A percentile compares a stretch with the other conserved stretches of the same genome.
phyloP scores from a whole-genome alignment of 164 flowering plant species.

The Annona squamosa region DNA sequence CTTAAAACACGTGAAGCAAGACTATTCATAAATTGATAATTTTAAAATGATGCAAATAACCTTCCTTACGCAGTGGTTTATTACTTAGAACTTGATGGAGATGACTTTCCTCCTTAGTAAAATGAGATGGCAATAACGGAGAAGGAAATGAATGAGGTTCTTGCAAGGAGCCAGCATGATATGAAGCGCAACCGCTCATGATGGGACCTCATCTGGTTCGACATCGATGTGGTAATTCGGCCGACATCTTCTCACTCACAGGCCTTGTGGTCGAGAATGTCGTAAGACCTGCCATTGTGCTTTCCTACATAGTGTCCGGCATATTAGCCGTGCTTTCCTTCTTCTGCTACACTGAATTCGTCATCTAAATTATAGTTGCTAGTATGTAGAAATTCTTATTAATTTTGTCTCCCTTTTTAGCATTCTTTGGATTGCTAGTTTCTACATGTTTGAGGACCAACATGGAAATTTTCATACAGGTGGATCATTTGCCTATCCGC shows the following conservation, averaged over 20 bases:
- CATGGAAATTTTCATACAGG: slow-evolving; percentile 21
- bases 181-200: slow-evolving; percentile 29
- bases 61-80: too few species aligned
- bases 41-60: too few species aligned
- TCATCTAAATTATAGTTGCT: slow-evolving; percentile 39
- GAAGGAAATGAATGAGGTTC: slow-evolving; percentile 21
- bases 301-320: slow-evolving; percentile 31
- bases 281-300: slow-evolving; percentile 32
- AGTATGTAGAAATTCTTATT: slow-evolving; percentile 5
- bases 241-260: slow-evolving; percentile 35
- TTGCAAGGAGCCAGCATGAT: slow-evolving; percentile 19
- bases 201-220: slow-evolving; percentile 42
- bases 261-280: slow-evolving; percentile 19
- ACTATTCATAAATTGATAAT: too few species aligned
- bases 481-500: slow-evolving; percentile 60
- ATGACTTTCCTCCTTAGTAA: too few species aligned
- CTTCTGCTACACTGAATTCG: slow-evolving; percentile 38
- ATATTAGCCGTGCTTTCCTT: slow-evolving; percentile 35
- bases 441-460: too few species aligned
- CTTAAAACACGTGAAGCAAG: too few species aligned
- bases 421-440: neutral
- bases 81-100: too few species aligned
- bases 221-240: slow-evolving; percentile 35
- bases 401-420: neutral
- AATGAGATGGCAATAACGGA: too few species aligned